phyloP scores from a whole-genome alignment of 2,329 filamentous ascomycete genomes.

The Ceratocystis huliohia region DNA sequence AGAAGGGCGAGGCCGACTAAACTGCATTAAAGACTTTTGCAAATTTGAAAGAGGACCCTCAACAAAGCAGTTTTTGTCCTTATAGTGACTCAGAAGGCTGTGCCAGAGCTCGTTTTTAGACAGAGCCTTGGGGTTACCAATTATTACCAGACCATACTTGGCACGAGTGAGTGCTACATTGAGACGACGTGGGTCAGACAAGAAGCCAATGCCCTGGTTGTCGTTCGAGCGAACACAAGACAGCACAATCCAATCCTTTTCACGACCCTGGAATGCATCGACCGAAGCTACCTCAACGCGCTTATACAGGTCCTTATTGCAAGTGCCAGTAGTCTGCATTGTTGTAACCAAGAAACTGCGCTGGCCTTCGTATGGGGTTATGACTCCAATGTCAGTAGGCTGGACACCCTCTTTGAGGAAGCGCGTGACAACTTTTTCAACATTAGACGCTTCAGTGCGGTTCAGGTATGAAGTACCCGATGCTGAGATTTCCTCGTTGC shows the following conservation, averaged over 20 bases:
- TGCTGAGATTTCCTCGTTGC: slow-evolving; percentile 94
- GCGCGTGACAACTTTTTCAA: slow-evolving; percentile 94
- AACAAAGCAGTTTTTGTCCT: slow-evolving; percentile 89
- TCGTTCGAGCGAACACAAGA: slow-evolving; percentile 98
- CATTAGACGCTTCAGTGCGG: slow-evolving; percentile 89
- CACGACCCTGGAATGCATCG: slow-evolving; percentile 95
- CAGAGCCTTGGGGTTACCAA: slow-evolving; percentile 93
- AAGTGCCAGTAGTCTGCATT: slow-evolving; percentile 96
- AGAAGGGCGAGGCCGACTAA: slow-evolving; percentile 81
- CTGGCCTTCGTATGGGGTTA: slow-evolving; percentile 96
- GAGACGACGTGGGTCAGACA: slow-evolving; percentile 91
- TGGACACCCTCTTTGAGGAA: slow-evolving; percentile 99
- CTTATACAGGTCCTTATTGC: slow-evolving; percentile 98
- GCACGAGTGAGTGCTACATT: slow-evolving; percentile 95
- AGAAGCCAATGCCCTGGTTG: slow-evolving; percentile 96
- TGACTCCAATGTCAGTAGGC: slow-evolving; percentile 86
- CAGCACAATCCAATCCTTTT: slow-evolving; percentile 97
- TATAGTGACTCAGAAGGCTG: slow-evolving; percentile 87
- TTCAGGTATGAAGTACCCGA: slow-evolving; percentile 97
- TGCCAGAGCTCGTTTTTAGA: slow-evolving; percentile 98
- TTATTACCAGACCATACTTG: slow-evolving; percentile 90
- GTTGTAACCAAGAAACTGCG: slow-evolving; percentile 96
- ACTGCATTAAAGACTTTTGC: slow-evolving; percentile 90
- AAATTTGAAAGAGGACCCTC: slow-evolving; percentile 91
- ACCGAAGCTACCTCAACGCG: slow-evolving; percentile 97